Evolutionary conservation across 306 rosid genomes (phyloP).

Genomic region (Mucuna pruriens): DNA sequence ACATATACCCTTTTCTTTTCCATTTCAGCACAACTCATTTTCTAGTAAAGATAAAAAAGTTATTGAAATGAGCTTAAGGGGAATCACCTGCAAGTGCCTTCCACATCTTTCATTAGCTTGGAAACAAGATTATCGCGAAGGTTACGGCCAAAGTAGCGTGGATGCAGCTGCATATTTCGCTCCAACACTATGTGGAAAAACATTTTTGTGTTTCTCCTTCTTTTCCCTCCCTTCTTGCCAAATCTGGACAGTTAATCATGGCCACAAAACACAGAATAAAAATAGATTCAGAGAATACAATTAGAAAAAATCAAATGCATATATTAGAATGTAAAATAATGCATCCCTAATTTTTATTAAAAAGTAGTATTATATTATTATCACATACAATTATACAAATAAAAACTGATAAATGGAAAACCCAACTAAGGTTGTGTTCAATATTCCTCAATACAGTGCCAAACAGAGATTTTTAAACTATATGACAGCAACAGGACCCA

Average conservation of each 20-base stretch:
- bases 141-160: slow-evolving; percentile 92
- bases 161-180: slow-evolving; percentile 96
- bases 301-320: neutral
- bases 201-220: slow-evolving; percentile 46
- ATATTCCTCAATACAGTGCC: neutral
- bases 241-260: neutral
- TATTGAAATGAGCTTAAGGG: neutral
- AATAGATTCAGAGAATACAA: neutral
- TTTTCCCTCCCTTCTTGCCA: neutral
- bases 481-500: neutral
- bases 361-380: too few relatives aligned
- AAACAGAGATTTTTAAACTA: neutral
- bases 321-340: neutral
- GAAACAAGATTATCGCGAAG: slow-evolving; percentile 84
- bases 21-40: neutral
- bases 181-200: slow-evolving; percentile 94
- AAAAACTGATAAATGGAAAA: neutral
- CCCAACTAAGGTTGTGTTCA: neutral
- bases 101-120: slow-evolving; percentile 98
- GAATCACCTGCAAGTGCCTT: slow-evolving; percentile 90
- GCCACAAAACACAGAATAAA: neutral
- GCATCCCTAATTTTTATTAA: neutral
- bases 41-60: neutral
- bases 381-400: neutral
- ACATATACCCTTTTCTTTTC: neutral